Base-by-base conservation (phyloP, 352 stramenopile species). In the Globisporangium middletonii region DNA sequence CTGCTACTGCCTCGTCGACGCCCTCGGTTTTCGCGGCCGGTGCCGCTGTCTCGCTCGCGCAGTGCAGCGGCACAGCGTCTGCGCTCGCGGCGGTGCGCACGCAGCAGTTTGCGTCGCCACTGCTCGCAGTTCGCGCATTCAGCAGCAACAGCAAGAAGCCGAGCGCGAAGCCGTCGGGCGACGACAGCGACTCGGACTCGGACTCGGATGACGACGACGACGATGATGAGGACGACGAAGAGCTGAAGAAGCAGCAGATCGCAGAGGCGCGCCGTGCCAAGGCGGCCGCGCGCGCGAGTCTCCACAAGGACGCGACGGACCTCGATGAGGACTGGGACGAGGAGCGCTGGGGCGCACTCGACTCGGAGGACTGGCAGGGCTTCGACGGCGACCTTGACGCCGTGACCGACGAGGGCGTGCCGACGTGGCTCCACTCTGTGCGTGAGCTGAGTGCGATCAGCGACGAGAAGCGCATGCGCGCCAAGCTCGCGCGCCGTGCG, bases 371-470 rank as follows among this genome's bases (percentile, higher is more conserved):
- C 57, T 92, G 82, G 82, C 75, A 86, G 60, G 84, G 84, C 8
- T 94, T 94, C 56, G 78, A 89, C 23, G 84, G 84, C 23, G 65
- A 94, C 55, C 65, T 92, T 6, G 84, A 92, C 53, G 82, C 71
- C 26, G 67, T 89, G 65, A 94, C 81, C 2, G 73, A 79, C 18
- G 79, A 92, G 19, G 84, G 84, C 50, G 83, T 90, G 19, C 82
- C 84, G 26, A 88, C 67, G 64, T 94, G 84, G 84, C 73, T 94
- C 53, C 73, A 91, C 67, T 89, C 84, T 0, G 77, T 91, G 53
- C 84, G 84, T 53, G 75, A 89, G 61, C 74, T 92, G 59, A 71
- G 74, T 35, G 75, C 55, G 38, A 77, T 89, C 43, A 69, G 83
- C 55, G 55, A 87, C 46, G 77, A 89, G 60, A 83, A 87, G 42